These are phyloP conservation scores for Aspergillus saccharolyticus DNA, from an alignment of 495 filamentous ascomycete species.

Conservation along the genomic window DNA sequence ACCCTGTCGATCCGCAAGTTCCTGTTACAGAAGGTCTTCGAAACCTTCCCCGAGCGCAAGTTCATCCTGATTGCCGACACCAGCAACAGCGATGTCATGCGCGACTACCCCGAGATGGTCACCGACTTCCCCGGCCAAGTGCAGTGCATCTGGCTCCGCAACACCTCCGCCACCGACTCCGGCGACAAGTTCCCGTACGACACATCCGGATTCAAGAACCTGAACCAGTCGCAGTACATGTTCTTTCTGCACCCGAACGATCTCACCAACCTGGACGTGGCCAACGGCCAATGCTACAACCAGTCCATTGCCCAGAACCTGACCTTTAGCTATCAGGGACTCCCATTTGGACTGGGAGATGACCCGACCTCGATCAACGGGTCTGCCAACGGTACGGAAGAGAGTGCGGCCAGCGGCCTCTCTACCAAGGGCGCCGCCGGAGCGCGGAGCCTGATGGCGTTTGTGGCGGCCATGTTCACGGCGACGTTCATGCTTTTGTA, in stretches of 20 bases:
- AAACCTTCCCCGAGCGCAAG: background rate
- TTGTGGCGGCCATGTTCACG: background rate
- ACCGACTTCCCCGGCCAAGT: background rate
- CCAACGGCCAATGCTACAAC: background rate
- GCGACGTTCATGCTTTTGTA: background rate
- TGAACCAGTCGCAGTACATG: conserved; percentile 1
- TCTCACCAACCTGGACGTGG: background rate
- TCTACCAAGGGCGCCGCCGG: background rate
- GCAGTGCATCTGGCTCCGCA: background rate
- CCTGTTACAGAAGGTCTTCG: background rate
- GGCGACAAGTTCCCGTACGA: background rate
- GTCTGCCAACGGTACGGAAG: background rate
- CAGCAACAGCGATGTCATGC: background rate
- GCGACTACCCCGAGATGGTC: background rate
- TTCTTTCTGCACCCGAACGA: background rate
- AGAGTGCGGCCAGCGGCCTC: background rate
- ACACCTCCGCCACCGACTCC: background rate
- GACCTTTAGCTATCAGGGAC: background rate
- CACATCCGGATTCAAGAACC: background rate
- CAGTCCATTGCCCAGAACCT: background rate
- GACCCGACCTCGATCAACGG: background rate
- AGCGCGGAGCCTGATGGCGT: background rate
- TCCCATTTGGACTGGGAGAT: background rate
- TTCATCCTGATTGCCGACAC: background rate
- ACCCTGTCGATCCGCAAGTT: background rate